phyloP scores from a whole-genome alignment of 768 basidiomycete genomes.

The Amyloporia xantha region DNA sequence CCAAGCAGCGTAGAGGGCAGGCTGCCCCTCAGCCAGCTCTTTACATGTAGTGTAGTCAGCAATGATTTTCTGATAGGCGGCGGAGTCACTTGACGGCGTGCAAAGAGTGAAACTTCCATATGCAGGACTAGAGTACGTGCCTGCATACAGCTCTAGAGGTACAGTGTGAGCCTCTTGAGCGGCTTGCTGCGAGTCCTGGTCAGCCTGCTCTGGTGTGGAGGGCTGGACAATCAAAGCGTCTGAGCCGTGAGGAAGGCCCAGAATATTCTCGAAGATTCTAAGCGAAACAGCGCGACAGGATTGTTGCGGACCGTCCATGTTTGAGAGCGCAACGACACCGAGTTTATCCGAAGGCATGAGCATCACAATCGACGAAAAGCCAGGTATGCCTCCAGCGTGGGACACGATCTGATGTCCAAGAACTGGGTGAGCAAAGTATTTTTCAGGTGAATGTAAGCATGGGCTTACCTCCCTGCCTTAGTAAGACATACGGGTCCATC shows the following conservation, averaged over 20 bases:
- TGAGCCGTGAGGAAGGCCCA: background rate
- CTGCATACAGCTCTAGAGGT: slow-evolving; percentile 24
- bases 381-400: slow-evolving; percentile 31
- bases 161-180: background rate
- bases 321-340: slow-evolving; percentile 26
- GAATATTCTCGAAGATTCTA: slow-evolving; percentile 6
- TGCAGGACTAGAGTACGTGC: slow-evolving; percentile 31
- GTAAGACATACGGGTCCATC: slow-evolving; percentile 34
- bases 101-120: slow-evolving; percentile 36
- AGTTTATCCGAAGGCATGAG: slow-evolving; percentile 32
- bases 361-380: slow-evolving; percentile 26
- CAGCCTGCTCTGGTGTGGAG: background rate
- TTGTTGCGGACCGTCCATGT: slow-evolving; percentile 13
- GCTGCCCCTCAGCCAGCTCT: background rate
- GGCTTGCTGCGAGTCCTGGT: background rate
- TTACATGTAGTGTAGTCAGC: slow-evolving; percentile 20
- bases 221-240: background rate
- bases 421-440: background rate
- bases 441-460: background rate
- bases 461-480: slow-evolving; percentile 32
- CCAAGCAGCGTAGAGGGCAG: slow-evolving; percentile 10
- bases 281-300: background rate
- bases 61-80: slow-evolving; percentile 20
- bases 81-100: slow-evolving; percentile 18
- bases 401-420: slow-evolving; percentile 24